Percentiles rank a stretch among this genome's conserved stretches.
phyloP scores from a whole-genome alignment of 768 basidiomycete genomes.

The Mycena epipterygia region DNA sequence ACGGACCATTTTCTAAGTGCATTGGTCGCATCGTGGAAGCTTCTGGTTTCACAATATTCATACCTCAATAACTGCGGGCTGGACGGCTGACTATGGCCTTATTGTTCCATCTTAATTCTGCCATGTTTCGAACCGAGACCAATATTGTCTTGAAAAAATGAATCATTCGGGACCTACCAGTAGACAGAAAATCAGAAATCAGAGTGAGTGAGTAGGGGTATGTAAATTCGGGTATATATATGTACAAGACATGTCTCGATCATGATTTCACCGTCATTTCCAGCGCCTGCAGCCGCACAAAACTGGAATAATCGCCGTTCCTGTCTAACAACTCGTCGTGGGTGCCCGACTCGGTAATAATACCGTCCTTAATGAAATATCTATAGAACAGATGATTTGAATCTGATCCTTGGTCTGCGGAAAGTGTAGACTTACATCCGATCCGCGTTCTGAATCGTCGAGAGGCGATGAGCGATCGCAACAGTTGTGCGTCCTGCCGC shows the following conservation, averaged over 20 bases:
- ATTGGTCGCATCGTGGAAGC: too few relatives aligned
- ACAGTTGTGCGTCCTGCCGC: slow-evolving; percentile 93
- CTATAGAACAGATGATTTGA: slow-evolving; percentile 39
- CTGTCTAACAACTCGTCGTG: slow-evolving; percentile 68
- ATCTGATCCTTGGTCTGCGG: not conserved
- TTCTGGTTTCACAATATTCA: too few relatives aligned
- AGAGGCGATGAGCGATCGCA: slow-evolving; percentile 88
- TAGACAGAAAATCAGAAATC: too few relatives aligned
- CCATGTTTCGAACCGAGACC: too few relatives aligned
- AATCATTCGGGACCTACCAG: too few relatives aligned
- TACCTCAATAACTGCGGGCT: too few relatives aligned
- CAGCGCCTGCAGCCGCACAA: slow-evolving; percentile 70
- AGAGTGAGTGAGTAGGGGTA: slow-evolving; percentile 13
- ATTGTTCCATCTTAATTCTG: too few relatives aligned
- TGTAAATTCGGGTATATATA: not conserved
- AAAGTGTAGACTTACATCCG: slow-evolving; percentile 60
- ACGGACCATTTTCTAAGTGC: too few relatives aligned
- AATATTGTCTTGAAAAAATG: too few relatives aligned
- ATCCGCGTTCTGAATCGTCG: slow-evolving; percentile 78
- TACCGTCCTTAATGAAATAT: slow-evolving; percentile 73
- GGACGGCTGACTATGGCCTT: too few relatives aligned
- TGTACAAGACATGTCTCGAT: not conserved
- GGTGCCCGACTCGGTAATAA: slow-evolving; percentile 72
- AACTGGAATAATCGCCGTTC: slow-evolving; percentile 65
- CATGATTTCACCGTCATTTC: slow-evolving; percentile 41